Conservation (phyloP, 192 early-diverging fungal genomes). For the Pecoramyces ruminantium region DNA sequence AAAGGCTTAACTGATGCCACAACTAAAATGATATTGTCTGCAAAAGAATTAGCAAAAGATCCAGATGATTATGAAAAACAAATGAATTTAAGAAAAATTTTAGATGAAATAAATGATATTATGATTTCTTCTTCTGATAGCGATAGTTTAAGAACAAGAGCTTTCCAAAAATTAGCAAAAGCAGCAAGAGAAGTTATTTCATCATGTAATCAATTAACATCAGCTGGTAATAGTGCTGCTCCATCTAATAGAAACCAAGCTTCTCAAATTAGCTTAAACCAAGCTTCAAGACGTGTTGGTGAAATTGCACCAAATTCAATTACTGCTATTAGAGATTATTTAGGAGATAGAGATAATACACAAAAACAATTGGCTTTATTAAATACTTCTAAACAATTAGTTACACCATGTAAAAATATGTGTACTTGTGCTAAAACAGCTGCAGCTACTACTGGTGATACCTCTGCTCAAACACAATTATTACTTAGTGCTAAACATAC, state of each 20-base stretch:
- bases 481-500: constrained; percentile 12
- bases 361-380: constrained; percentile 21
- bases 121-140: constrained; percentile 8
- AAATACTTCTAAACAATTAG: constrained; percentile 21
- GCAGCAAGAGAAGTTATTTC: constrained; percentile 20
- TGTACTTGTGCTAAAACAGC: constrained; percentile 18
- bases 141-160: constrained; percentile 13
- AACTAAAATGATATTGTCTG: neutral
- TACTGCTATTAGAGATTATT: constrained; percentile 9
- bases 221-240: constrained; percentile 14
- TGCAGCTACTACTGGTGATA: constrained; percentile 21
- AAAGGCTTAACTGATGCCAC: constrained; percentile 1
- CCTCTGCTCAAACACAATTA: constrained; percentile 13
- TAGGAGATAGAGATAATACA: constrained; percentile 13
- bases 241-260: constrained; percentile 30
- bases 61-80: neutral
- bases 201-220: constrained; percentile 25
- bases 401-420: constrained; percentile 13
- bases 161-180: constrained; percentile 18
- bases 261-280: constrained; percentile 27
- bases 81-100: neutral
- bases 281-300: constrained; percentile 13
- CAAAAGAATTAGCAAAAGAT: neutral
- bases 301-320: constrained; percentile 17
- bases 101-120: constrained; percentile 1